Evolutionary conservation across 805 yeast species (phyloP).

Genomic region (Suhomyces xylopsoci): DNA sequence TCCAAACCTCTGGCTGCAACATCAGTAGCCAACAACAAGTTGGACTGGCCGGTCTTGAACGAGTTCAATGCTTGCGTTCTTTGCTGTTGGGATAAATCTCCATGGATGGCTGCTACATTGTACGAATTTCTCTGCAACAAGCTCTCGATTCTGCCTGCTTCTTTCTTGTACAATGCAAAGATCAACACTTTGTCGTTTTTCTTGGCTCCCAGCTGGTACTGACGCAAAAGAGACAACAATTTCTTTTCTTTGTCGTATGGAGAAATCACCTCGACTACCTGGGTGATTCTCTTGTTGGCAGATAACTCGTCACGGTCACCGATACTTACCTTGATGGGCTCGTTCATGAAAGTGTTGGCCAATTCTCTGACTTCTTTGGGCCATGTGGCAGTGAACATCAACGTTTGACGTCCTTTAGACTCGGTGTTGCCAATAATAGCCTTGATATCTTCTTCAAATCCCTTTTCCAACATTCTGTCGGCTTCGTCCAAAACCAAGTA

Average conservation of each 20-base stretch:
- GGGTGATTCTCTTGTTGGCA: constrained; percentile 92
- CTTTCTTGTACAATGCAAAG: constrained; percentile 94
- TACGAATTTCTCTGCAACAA: constrained; percentile 70
- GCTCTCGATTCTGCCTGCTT: constrained; percentile 87
- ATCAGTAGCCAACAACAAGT: constrained; percentile 88
- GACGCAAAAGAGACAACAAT: constrained; percentile 64
- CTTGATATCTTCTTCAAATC: constrained; percentile 95
- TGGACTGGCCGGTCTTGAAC: constrained; percentile 77
- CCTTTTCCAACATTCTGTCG: constrained; percentile 97
- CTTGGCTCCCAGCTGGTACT: constrained; percentile 65
- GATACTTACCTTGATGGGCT: constrained; percentile 85
- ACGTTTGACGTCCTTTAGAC: constrained; percentile 65
- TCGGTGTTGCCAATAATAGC: constrained; percentile 66
- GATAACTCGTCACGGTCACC: constrained; percentile 93
- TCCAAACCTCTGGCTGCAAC: constrained; percentile 98
- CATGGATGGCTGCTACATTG: constrained; percentile 90
- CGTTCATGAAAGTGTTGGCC: constrained; percentile 78
- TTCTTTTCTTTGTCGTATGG: constrained; percentile 78
- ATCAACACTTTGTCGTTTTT: constrained; percentile 80
- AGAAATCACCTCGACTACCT: constrained; percentile 82
- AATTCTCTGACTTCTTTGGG: constrained; percentile 96
- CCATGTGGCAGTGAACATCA: constrained; percentile 99
- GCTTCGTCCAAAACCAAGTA: constrained; percentile 95
- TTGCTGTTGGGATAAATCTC: constrained; percentile 89
- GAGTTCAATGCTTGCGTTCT: constrained; percentile 82